Percentiles rank a stretch among this genome's conserved stretches.
These are phyloP conservation scores for Erucastrum elatum DNA, from an alignment of 345 rosid genomes.

Conservation along the genomic window DNA sequence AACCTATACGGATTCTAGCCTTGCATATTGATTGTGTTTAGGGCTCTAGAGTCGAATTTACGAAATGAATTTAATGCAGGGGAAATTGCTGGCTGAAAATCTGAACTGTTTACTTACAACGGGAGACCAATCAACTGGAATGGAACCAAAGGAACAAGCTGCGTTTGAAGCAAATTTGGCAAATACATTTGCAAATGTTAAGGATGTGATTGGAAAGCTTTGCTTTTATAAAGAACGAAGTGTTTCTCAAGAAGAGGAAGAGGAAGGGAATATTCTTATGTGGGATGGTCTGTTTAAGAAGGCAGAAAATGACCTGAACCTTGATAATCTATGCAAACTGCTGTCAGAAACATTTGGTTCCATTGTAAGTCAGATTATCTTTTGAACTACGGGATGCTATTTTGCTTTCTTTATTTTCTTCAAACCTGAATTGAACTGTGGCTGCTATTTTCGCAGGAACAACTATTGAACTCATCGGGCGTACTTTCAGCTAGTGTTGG, in stretches of 20 bases:
- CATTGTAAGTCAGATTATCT: constrained; percentile 53
- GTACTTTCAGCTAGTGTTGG: constrained; percentile 44
- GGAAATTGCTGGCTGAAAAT: constrained; percentile 54
- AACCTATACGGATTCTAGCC: constrained; percentile 1
- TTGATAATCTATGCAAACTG: constrained; percentile 51
- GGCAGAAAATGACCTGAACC: constrained; percentile 46
- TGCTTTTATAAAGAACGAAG: constrained; percentile 36
- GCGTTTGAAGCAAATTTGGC: constrained; percentile 45
- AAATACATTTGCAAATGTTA: constrained; percentile 40
- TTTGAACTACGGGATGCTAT: not conserved
- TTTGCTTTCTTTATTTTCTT: constrained; percentile 4
- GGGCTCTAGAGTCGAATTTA: constrained; percentile 17
- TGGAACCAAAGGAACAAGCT: constrained; percentile 39
- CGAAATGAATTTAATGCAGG: constrained; percentile 46
- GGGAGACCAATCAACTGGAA: constrained; percentile 32
- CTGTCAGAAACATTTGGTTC: constrained; percentile 49
- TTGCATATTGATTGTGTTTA: constrained; percentile 9
- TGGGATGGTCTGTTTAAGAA: constrained; percentile 68
- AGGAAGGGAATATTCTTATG: constrained; percentile 47
- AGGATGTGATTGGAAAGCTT: constrained; percentile 51
- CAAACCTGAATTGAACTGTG: constrained; percentile 25
- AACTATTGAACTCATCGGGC: constrained; percentile 47
- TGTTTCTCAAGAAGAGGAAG: constrained; percentile 44
- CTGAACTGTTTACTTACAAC: constrained; percentile 39
- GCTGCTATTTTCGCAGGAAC: constrained; percentile 54